A percentile compares a stretch with the other conserved stretches of the same genome.
phyloP scores from a whole-genome alignment of 768 basidiomycete genomes.

The Gymnopilus dilepis region DNA sequence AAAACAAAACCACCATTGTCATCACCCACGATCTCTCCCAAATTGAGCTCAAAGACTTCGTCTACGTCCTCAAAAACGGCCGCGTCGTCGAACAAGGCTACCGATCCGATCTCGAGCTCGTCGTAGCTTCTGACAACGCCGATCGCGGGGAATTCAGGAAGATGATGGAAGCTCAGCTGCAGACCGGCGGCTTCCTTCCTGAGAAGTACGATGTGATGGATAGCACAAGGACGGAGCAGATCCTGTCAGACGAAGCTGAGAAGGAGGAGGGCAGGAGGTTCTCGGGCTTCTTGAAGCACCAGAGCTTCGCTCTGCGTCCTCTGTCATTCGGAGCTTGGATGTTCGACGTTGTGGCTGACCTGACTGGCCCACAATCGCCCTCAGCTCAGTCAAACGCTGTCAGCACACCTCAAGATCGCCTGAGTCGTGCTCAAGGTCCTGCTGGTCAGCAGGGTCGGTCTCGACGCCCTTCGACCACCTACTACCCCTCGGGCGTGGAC shows the following conservation, averaged over 20 bases:
- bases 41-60: constrained; percentile 77
- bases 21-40: constrained; percentile 96
- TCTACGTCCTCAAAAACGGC: constrained; percentile 89
- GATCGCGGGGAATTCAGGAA: constrained; percentile 68
- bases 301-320: constrained; percentile 44
- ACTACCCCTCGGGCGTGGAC: constrained; percentile 30
- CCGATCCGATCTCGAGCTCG: constrained; percentile 73
- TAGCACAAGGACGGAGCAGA: background rate
- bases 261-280: constrained; percentile 27
- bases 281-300: constrained; percentile 12
- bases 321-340: constrained; percentile 78
- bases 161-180: constrained; percentile 66
- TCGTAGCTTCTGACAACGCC: constrained; percentile 19
- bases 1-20: constrained; percentile 85
- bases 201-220: background rate
- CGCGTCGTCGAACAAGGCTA: constrained; percentile 87
- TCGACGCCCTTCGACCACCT: constrained; percentile 28
- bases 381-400: background rate
- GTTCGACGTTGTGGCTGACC: constrained; percentile 76
- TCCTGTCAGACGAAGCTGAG: constrained; percentile 44
- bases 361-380: constrained; percentile 43
- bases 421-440: background rate
- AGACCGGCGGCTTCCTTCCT: constrained; percentile 48
- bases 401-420: background rate
- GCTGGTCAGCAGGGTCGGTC: background rate